Conservation (phyloP, 225 moss, liverwort and hornwort species). For the Neckera pumila region DNA sequence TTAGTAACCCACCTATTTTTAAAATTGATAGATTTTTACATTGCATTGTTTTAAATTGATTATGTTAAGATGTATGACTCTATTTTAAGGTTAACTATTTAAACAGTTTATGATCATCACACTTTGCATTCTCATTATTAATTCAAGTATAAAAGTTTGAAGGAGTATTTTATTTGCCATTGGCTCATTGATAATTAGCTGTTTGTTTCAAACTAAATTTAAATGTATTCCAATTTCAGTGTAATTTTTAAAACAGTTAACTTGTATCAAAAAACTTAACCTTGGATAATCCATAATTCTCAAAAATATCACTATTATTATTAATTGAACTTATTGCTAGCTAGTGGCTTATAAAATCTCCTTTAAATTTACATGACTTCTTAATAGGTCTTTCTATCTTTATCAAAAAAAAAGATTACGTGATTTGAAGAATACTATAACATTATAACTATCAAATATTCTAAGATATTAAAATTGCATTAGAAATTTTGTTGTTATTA, state of each 20-base stretch:
- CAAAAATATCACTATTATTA: neutral
- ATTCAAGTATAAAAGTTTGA: too few relatives aligned
- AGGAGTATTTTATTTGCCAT: too few relatives aligned
- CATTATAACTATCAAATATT: rapidly evolving
- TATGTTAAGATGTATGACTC: neutral
- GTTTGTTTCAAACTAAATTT: too few relatives aligned
- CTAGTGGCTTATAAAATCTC: neutral
- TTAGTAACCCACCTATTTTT: neutral
- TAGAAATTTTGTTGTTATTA: neutral
- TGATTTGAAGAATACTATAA: neutral
- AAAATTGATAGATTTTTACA: neutral
- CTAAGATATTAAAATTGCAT: too few relatives aligned
- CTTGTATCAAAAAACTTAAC: too few relatives aligned
- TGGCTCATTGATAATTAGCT: too few relatives aligned
- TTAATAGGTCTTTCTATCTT: neutral
- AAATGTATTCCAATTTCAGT: too few relatives aligned
- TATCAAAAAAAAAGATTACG: neutral
- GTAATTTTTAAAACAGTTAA: too few relatives aligned
- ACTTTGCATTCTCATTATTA: neutral
- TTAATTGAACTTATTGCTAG: neutral
- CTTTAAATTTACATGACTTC: neutral
- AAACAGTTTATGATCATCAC: neutral
- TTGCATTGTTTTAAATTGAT: neutral
- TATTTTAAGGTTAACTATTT: neutral
- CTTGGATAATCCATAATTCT: too few relatives aligned